These are phyloP conservation scores for Papilionanthe hybrid DNA, from an alignment of 116 monocot genomes.

Conservation along the genomic window DNA sequence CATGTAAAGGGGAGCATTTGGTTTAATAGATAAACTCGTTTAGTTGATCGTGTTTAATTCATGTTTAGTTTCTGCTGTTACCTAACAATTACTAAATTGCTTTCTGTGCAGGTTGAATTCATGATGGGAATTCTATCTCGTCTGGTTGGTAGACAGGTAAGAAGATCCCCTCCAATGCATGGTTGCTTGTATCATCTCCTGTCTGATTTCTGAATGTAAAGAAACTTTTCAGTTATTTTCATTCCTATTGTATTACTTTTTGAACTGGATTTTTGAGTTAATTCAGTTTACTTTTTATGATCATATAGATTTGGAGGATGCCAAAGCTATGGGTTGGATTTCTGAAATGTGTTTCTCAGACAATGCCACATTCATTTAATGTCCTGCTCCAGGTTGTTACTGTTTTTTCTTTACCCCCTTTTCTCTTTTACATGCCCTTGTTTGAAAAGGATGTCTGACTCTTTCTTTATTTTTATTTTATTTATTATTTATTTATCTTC, in stretches of 20 bases:
- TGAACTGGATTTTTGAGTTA: background rate
- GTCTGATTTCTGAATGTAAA: background rate
- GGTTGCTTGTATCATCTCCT: background rate
- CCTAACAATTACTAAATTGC: background rate
- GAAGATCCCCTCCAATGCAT: background rate
- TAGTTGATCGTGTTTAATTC: background rate
- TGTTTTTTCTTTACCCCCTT: background rate
- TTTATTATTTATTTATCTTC: too few relatives aligned
- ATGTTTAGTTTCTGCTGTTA: background rate
- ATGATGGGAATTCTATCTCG: slow-evolving; percentile 88
- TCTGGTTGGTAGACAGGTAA: slow-evolving; percentile 86
- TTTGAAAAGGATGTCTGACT: background rate
- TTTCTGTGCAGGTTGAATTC: slow-evolving; percentile 75
- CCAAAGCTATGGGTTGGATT: slow-evolving; percentile 98
- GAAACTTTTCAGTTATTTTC: background rate
- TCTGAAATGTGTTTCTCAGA: slow-evolving; percentile 82
- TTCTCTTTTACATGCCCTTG: background rate
- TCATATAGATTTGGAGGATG: slow-evolving; percentile 84
- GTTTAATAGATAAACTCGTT: background rate
- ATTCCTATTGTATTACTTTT: background rate
- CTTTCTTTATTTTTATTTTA: too few relatives aligned
- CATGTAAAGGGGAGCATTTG: background rate
- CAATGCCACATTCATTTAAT: slow-evolving; percentile 85
- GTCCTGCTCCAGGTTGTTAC: slow-evolving; percentile 73
- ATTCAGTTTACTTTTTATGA: slow-evolving; percentile 4